Percentiles rank a stretch among this genome's conserved stretches.
phyloP scores from a whole-genome alignment of 1,284 basidiomycete species.

The Tilletia setariae region DNA sequence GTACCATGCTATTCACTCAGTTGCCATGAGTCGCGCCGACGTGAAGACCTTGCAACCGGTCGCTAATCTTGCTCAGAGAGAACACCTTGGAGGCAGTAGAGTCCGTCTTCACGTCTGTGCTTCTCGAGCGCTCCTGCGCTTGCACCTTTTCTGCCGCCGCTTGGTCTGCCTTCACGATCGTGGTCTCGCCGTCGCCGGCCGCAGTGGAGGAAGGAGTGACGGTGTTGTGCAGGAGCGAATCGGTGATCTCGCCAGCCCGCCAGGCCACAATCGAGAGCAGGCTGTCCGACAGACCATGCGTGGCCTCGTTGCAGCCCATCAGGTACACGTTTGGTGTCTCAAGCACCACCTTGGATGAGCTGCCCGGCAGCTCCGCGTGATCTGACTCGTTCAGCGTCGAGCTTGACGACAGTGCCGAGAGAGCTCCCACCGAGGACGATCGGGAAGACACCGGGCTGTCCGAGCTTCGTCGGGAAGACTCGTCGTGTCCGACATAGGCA shows the following conservation, averaged over 20 bases:
- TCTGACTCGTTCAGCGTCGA: conserved; percentile 10
- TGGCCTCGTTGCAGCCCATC: conserved; percentile 50
- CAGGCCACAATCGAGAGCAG: conserved; percentile 47
- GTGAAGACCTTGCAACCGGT: too few relatives aligned
- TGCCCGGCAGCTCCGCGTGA: not conserved
- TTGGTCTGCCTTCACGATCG: too few relatives aligned
- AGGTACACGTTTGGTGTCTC: conserved; percentile 37
- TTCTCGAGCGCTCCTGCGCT: too few relatives aligned
- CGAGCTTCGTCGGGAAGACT: not conserved
- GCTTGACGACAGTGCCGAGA: conserved; percentile 4
- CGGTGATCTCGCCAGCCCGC: conserved; percentile 45
- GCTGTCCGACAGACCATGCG: conserved; percentile 48
- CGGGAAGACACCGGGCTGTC: not conserved
- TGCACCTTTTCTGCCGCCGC: too few relatives aligned
- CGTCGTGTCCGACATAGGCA: not conserved
- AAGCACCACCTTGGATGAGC: not conserved
- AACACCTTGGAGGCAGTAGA: too few relatives aligned
- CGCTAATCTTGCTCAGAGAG: too few relatives aligned
- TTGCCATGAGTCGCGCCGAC: too few relatives aligned
- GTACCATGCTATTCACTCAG: too few relatives aligned
- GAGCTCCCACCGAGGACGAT: conserved; percentile 7
- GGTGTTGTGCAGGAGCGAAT: conserved; percentile 26
- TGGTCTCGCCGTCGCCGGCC: too few relatives aligned
- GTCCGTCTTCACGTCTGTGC: too few relatives aligned
- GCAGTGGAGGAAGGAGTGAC: too few relatives aligned